Percentiles rank a stretch among this genome's conserved stretches.
phyloP scores from a whole-genome alignment of 148 eudicot genomes.

The Tetragonia tetragonoides region DNA sequence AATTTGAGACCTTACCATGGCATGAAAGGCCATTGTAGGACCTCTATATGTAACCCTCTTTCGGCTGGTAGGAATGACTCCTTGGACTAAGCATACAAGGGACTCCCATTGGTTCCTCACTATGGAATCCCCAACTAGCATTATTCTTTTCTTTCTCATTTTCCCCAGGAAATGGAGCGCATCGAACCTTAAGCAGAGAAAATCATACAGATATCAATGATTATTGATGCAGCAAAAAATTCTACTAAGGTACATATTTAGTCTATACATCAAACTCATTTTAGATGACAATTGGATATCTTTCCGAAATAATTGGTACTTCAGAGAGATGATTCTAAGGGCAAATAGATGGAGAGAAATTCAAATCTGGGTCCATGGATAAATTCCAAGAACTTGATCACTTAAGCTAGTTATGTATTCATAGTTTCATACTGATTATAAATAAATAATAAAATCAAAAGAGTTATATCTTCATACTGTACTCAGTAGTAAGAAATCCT shows the following conservation, averaged over 20 bases:
- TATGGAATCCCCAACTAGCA: constrained; percentile 89
- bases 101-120: constrained; percentile 97
- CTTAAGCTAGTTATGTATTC: too few relatives aligned
- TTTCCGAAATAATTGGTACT: too few relatives aligned
- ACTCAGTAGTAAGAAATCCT: too few relatives aligned
- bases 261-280: not conserved
- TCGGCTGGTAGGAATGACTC: constrained; percentile 60
- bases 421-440: too few relatives aligned
- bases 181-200: constrained; percentile 49
- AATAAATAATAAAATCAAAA: too few relatives aligned
- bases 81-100: constrained; percentile 76
- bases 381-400: too few relatives aligned
- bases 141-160: constrained; percentile 78
- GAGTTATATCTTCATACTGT: too few relatives aligned
- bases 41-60: constrained; percentile 64
- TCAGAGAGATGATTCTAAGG: too few relatives aligned
- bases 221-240: not conserved
- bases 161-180: constrained; percentile 72
- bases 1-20: constrained; percentile 41
- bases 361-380: too few relatives aligned
- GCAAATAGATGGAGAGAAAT: too few relatives aligned
- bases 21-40: constrained; percentile 75
- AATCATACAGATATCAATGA: too few relatives aligned
- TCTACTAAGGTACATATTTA: not conserved
- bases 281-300: too few relatives aligned